Evolutionary conservation across 345 rosid species (phyloP).

Genomic region (Citrus medica): DNA sequence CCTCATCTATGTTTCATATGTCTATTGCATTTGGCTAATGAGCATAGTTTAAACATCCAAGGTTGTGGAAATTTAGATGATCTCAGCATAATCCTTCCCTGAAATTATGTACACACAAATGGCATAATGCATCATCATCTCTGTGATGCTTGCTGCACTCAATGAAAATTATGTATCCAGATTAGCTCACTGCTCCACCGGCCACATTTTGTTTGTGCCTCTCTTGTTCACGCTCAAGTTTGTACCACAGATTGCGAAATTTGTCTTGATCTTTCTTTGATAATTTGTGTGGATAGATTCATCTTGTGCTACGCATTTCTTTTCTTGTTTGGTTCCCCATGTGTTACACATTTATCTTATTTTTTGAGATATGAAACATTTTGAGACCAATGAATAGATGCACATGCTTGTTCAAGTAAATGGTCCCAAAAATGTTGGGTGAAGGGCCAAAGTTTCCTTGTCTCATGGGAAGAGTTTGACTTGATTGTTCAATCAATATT

Average conservation of each 20-base stretch:
- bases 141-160: background rate
- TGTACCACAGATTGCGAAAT: background rate
- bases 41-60: constrained; percentile 66
- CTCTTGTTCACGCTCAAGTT: background rate
- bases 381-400: background rate
- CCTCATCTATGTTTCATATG: constrained; percentile 96
- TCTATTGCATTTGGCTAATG: constrained; percentile 85
- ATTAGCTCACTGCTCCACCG: background rate
- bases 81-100: constrained; percentile 50
- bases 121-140: background rate
- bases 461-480: background rate
- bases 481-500: too few species aligned
- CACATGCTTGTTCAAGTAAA: background rate
- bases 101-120: background rate
- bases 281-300: background rate
- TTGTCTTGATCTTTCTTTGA: background rate
- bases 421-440: background rate
- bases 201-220: background rate
- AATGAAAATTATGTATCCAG: background rate
- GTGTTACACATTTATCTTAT: background rate
- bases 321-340: background rate
- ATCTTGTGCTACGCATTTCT: background rate
- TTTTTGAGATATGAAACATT: background rate
- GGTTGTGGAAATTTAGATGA: constrained; percentile 60
- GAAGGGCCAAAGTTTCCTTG: background rate